phyloP scores from a whole-genome alignment of 352 stramenopile genomes.

The Phytophthora kernoviae region DNA sequence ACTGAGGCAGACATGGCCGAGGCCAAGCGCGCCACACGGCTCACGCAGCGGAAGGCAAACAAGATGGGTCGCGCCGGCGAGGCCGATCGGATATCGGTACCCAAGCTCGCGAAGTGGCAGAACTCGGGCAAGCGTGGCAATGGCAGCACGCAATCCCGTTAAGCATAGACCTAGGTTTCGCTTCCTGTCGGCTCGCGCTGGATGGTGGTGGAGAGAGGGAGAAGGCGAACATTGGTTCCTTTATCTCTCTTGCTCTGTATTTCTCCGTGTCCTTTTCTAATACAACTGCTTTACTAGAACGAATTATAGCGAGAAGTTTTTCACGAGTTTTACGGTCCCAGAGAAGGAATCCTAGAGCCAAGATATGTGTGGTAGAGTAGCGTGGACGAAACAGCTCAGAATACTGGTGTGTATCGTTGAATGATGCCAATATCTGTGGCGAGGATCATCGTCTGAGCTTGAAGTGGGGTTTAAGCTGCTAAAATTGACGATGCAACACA shows the following conservation, averaged over 20 bases:
- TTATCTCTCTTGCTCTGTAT: slow-evolving; percentile 30
- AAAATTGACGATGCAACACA: no score
- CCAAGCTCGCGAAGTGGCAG: slow-evolving; percentile 90
- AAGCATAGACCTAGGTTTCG: slow-evolving; percentile 35
- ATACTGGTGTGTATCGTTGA: no score
- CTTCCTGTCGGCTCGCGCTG: slow-evolving; percentile 19
- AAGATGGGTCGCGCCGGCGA: slow-evolving; percentile 84
- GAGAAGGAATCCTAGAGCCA: no score
- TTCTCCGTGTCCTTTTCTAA: slow-evolving; percentile 33
- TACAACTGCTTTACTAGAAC: slow-evolving; percentile 36
- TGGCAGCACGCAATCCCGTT: slow-evolving; percentile 80
- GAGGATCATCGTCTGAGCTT: no score
- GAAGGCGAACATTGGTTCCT: slow-evolving; percentile 12
- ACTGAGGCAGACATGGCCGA: slow-evolving; percentile 48
- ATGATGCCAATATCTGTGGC: no score
- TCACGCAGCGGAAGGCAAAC: slow-evolving; percentile 80
- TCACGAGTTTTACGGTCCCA: no score
- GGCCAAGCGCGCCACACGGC: slow-evolving; percentile 50
- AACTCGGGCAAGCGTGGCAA: slow-evolving; percentile 89
- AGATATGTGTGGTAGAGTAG: no score
- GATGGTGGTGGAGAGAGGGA: slow-evolving; percentile 25
- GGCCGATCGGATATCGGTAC: slow-evolving; percentile 74
- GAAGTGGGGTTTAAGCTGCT: no score
- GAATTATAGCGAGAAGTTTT: not conserved
- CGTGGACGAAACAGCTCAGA: no score